phyloP scores from a whole-genome alignment of 768 basidiomycete genomes.

The Lactifluus volemus region DNA sequence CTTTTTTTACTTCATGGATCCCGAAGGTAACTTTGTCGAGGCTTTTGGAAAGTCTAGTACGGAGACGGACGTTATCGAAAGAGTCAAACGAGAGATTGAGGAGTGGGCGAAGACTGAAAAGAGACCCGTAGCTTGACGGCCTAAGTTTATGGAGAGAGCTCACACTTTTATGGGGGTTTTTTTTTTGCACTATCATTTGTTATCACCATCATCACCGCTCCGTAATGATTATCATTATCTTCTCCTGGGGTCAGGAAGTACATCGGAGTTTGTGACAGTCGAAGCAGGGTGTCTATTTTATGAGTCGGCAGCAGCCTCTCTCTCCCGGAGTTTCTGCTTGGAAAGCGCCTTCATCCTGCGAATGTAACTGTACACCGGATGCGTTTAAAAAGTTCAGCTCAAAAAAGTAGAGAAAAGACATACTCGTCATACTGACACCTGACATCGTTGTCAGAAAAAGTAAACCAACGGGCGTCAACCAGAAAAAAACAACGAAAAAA shows the following conservation, averaged over 20 bases:
- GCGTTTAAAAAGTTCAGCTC: neutral
- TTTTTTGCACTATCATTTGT: neutral
- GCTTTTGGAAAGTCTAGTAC: constrained; percentile 86
- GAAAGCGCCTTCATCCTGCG: constrained; percentile 81
- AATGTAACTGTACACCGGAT: constrained; percentile 49
- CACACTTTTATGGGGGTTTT: neutral
- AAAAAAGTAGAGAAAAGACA: neutral
- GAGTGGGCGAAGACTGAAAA: constrained; percentile 32
- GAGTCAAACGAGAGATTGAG: constrained; percentile 45
- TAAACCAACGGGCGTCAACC: neutral
- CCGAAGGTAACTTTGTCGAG: constrained; percentile 86
- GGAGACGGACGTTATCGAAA: constrained; percentile 56
- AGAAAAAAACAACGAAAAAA: constrained; percentile 25
- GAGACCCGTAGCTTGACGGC: constrained; percentile 26
- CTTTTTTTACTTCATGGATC: constrained; percentile 98
- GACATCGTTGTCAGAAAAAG: neutral
- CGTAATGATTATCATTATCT: neutral
- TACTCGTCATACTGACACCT: constrained; percentile 97
- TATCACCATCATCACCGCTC: constrained; percentile 3
- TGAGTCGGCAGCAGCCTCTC: constrained; percentile 29
- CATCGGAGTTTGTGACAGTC: neutral
- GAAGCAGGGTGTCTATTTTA: constrained; percentile 13
- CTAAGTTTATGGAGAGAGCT: neutral
- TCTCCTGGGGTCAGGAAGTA: neutral
- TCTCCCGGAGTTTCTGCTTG: constrained; percentile 51